Evolutionary conservation across 1,139 yeast genomes (phyloP).

Genomic region (Pichia sp.): DNA sequence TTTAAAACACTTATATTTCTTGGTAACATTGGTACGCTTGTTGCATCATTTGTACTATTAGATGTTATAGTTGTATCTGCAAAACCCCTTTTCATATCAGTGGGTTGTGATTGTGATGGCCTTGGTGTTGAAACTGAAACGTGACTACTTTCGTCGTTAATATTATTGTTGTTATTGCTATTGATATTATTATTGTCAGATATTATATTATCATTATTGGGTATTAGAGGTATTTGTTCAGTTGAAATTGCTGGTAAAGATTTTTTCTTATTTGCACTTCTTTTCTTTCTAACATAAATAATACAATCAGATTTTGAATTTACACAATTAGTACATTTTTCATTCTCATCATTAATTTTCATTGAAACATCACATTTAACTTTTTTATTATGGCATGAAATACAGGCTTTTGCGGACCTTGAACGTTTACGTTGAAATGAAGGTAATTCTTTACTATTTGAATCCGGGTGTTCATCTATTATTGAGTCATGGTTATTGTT

Average conservation of each 20-base stretch:
- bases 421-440: conserved; percentile 34
- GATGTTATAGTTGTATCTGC: not conserved
- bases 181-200: not conserved
- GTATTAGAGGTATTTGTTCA: not conserved
- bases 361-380: conserved; percentile 47
- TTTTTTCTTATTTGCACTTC: conserved; percentile 14
- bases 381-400: conserved; percentile 47
- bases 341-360: conserved; percentile 28
- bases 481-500: not conserved
- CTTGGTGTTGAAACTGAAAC: not conserved
- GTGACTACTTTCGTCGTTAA: not conserved
- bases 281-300: conserved; percentile 37
- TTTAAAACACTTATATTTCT: not conserved
- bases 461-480: not conserved
- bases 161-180: not conserved
- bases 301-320: conserved; percentile 49
- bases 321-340: conserved; percentile 49
- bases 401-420: conserved; percentile 48
- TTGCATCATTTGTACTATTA: not conserved
- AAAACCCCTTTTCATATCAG: not conserved
- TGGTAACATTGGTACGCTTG: not conserved
- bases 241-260: not conserved
- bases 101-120: not conserved
- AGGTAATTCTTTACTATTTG: not conserved
- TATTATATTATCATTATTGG: not conserved